A percentile compares a stretch with the other conserved stretches of the same genome.
These are phyloP conservation scores for Albatrellus ellisii DNA, from an alignment of 768 basidiomycete genomes.

Conservation along the genomic window DNA sequence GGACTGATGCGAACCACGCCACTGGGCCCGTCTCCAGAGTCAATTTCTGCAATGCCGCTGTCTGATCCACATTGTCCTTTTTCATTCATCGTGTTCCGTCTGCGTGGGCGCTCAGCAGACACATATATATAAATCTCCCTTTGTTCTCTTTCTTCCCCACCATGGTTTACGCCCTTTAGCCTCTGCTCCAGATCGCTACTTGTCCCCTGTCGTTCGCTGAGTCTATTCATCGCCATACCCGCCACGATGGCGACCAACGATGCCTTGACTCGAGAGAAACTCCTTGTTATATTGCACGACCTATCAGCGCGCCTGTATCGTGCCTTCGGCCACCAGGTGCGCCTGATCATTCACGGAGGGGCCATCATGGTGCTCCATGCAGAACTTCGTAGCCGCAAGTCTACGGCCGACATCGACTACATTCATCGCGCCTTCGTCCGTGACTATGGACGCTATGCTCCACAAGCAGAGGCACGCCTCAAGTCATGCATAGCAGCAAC, in stretches of 20 bases:
- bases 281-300: constrained; percentile 33
- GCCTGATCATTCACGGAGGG: constrained; percentile 58
- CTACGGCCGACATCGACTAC: constrained; percentile 58
- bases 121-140: no score
- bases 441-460: constrained; percentile 37
- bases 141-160: background rate
- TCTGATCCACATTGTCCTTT: no score
- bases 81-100: no score
- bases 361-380: constrained; percentile 63
- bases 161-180: background rate
- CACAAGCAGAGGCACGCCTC: constrained; percentile 45
- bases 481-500: constrained; percentile 43
- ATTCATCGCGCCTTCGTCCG: constrained; percentile 45
- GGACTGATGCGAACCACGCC: no score
- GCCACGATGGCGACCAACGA: constrained; percentile 17
- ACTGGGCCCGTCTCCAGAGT: no score
- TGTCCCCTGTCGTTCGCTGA: background rate
- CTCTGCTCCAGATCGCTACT: background rate
- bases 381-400: constrained; percentile 27
- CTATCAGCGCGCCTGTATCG: constrained; percentile 36
- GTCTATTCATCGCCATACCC: background rate
- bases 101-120: no score
- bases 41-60: no score
- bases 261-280: constrained; percentile 20
- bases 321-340: constrained; percentile 37